Percentiles rank a stretch among this genome's conserved stretches.
These are phyloP conservation scores for Acacia concinna DNA, from an alignment of 331 rosid genomes.

Conservation along the genomic window DNA sequence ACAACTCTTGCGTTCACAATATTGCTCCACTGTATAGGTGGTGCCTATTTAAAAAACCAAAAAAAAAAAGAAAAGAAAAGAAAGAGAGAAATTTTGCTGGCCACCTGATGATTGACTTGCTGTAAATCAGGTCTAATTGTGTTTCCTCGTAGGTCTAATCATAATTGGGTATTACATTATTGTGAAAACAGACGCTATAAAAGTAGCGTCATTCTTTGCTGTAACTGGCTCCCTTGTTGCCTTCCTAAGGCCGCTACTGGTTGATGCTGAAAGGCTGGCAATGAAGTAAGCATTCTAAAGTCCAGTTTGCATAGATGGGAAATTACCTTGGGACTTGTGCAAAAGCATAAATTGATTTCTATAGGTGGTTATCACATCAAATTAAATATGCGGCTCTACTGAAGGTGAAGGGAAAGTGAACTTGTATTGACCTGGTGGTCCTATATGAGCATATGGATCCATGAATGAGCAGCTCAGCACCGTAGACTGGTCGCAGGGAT, in stretches of 20 bases:
- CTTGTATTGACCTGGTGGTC: constrained; percentile 43
- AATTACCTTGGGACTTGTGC: constrained; percentile 28
- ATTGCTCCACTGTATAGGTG: not conserved
- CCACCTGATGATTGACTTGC: not conserved
- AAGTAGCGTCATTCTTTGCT: constrained; percentile 18
- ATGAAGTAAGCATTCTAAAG: constrained; percentile 10
- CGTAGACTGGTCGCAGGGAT: not conserved
- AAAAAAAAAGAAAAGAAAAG: too few species aligned
- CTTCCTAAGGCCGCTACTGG: constrained; percentile 30
- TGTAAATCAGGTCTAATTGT: not conserved
- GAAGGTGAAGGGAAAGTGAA: constrained; percentile 23
- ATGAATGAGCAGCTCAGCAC: not conserved
- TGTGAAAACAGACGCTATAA: not conserved
- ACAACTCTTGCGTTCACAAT: not conserved
- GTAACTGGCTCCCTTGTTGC: constrained; percentile 17
- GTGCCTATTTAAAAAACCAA: not conserved
- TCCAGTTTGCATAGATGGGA: constrained; percentile 25
- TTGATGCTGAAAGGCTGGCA: constrained; percentile 35
- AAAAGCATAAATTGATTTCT: constrained; percentile 35
- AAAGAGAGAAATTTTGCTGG: not conserved
- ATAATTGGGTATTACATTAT: not conserved
- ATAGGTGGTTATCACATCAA: constrained; percentile 38
- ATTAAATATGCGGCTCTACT: constrained; percentile 1
- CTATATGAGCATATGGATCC: constrained; percentile 11
- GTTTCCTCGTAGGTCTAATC: not conserved